Conservation (phyloP, 2,329 filamentous ascomycete genomes). For the Pseudogymnoascus sp. region DNA sequence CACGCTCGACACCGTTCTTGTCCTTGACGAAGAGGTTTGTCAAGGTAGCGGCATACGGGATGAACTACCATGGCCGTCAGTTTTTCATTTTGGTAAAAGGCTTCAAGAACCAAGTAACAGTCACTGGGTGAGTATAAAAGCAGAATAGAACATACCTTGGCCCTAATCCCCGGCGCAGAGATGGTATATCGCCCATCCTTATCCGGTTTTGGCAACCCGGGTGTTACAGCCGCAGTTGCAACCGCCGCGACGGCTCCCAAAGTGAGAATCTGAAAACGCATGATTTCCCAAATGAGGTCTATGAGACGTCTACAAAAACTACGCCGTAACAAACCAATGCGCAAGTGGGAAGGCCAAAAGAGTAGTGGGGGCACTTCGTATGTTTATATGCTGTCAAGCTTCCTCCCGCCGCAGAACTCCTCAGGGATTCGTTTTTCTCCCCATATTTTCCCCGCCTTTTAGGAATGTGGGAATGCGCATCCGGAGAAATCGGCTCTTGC, state of each 20-base stretch:
- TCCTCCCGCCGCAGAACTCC: not conserved
- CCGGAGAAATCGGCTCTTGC: not conserved
- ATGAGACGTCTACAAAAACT: not conserved
- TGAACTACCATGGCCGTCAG: conserved; percentile 30
- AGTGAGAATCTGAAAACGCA: conserved; percentile 12
- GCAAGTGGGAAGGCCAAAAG: not conserved
- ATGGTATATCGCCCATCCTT: not conserved
- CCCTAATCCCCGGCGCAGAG: not conserved
- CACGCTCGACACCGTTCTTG: conserved; percentile 51
- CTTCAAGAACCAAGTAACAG: not conserved
- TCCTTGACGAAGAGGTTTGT: conserved; percentile 57
- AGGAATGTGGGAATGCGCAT: not conserved
- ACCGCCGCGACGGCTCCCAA: conserved; percentile 10
- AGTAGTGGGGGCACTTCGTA: not conserved
- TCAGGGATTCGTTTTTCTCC: not conserved
- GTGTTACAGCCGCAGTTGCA: not conserved
- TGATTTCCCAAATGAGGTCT: not conserved
- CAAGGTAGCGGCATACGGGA: conserved; percentile 51
- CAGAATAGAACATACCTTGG: conserved; percentile 10
- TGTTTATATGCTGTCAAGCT: not conserved
- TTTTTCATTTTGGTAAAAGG: not conserved
- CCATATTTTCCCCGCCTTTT: conserved; percentile 3
- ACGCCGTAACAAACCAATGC: not conserved
- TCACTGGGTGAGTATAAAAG: not conserved
- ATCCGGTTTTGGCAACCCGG: conserved; percentile 1